These are phyloP conservation scores for Hanseniaspora gamundiae DNA, from an alignment of 1,139 yeast species.

Conservation along the genomic window DNA sequence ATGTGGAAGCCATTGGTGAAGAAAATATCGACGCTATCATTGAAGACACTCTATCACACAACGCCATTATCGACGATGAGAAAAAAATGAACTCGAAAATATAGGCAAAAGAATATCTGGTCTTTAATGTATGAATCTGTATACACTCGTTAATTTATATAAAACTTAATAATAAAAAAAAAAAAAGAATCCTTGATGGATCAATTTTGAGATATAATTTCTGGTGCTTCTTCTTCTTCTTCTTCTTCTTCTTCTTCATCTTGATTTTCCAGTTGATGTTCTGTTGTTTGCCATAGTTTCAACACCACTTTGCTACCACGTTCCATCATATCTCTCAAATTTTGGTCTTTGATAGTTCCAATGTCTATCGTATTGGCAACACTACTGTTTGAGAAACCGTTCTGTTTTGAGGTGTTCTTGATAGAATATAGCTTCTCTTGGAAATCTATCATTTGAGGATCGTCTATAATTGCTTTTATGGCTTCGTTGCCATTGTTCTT, in stretches of 20 bases:
- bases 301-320: no score
- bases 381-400: not conserved
- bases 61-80: not conserved
- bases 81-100: not conserved
- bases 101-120: no score
- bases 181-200: not conserved
- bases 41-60: not conserved
- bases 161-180: not conserved
- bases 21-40: conserved; percentile 18
- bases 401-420: not conserved
- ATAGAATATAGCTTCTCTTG: not conserved
- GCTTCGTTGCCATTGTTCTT: not conserved
- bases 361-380: not conserved
- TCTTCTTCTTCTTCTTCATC: no score
- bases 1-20: conserved; percentile 6
- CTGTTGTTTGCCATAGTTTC: no score
- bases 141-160: not conserved
- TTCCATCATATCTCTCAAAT: not conserved
- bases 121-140: not conserved
- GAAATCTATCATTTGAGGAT: not conserved
- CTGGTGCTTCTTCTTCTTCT: not conserved
- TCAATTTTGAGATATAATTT: not conserved
- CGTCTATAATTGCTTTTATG: not conserved
- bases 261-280: no score
- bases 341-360: not conserved